Percentiles rank a stretch among this genome's conserved stretches.
Evolutionary conservation across 2,329 filamentous ascomycete genomes (phyloP).

Genomic region (Chaetomiaceae sp.): DNA sequence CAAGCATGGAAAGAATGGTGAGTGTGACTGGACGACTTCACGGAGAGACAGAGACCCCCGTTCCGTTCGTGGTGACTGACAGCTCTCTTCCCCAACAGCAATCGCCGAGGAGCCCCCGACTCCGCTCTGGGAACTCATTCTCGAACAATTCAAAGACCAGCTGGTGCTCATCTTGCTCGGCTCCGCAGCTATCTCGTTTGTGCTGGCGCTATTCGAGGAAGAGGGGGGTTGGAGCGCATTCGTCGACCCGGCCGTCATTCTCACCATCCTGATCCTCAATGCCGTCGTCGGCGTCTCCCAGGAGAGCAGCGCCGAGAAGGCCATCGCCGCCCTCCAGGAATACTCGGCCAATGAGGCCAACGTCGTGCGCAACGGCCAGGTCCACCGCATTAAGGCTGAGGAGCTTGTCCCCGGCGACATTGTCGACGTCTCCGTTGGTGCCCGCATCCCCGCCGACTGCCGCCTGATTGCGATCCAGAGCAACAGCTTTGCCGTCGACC

Average conservation of each 20-base stretch:
- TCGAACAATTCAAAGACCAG: conserved; percentile 99
- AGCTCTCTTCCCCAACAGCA: conserved; percentile 34
- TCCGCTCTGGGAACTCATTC: conserved; percentile 89
- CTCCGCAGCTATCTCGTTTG: conserved; percentile 89
- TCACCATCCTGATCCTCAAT: conserved; percentile 95
- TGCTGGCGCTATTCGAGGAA: conserved; percentile 87
- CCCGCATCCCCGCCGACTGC: conserved; percentile 93
- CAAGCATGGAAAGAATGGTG: conserved; percentile 65
- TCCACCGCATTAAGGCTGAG: conserved; percentile 87
- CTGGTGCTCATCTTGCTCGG: conserved; percentile 91
- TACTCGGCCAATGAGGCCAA: conserved; percentile 98
- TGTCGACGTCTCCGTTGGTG: conserved; percentile 80
- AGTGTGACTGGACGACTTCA: too few relatives aligned
- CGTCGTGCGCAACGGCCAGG: conserved; percentile 74
- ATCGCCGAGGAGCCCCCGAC: conserved; percentile 87
- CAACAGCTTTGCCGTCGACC: conserved; percentile 95
- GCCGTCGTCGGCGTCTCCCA: conserved; percentile 96
- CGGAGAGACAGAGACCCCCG: too few relatives aligned
- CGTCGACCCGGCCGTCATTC: conserved; percentile 93
- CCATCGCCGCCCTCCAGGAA: conserved; percentile 95
- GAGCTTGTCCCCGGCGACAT: conserved; percentile 94
- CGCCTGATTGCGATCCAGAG: conserved; percentile 84
- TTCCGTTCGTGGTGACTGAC: too few relatives aligned
- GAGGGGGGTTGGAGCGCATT: conserved; percentile 95
- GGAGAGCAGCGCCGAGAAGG: conserved; percentile 97